Base-by-base conservation (phyloP, 108 stramenopile genomes). In the Fistulifera solaris region DNA sequence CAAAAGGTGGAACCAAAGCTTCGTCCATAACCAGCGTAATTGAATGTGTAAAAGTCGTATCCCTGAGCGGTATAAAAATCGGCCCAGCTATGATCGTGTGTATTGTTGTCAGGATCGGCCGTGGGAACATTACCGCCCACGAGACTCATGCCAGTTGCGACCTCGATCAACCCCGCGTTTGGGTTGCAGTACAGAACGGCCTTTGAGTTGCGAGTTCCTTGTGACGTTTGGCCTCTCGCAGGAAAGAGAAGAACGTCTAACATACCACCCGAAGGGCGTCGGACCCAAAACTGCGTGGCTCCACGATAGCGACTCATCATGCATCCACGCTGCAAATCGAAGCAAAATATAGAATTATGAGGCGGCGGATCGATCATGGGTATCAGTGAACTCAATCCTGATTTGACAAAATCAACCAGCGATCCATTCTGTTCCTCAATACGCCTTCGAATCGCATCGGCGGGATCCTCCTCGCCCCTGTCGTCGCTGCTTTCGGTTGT, bases 121-220 rank as follows among this genome's bases (percentile, higher is more conserved):
- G 40, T n/a, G 52, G 58, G 40, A 8, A 84, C 67, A 53, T 91
- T 91, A 8, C 89, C 89, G 1, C 83, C 81, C 21, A 73, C 81
- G 1, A 93, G 47, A 17, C 90, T 85, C 72, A 92, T 70, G 17
- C 90, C 90, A 17, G 90, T 72, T 11, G 85, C 80, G 3, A 87
- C 85, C 62, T 93, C 91, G 31, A 75, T 66, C 52, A 93, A 59
- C 1, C 91, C 87, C 14, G 91, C 91, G 62, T 93, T 93, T 1
- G 91, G 91, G 61, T 93, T 93, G 70, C 91, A 93, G 53, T 88
- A 93, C 52, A 93, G 48, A 0, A 93, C 84, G 4, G 86, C 85
- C 35, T 81, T 78, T 13, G 47, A 44, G 28, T 31, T 44, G 27
- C 41, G 15, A 5, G 52, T 38, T 40, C 55, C 35, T 17, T 59